Percentiles rank a stretch among this genome's conserved stretches.
Conservation (phyloP, 306 rosid species). For the Parietaria judaica region DNA sequence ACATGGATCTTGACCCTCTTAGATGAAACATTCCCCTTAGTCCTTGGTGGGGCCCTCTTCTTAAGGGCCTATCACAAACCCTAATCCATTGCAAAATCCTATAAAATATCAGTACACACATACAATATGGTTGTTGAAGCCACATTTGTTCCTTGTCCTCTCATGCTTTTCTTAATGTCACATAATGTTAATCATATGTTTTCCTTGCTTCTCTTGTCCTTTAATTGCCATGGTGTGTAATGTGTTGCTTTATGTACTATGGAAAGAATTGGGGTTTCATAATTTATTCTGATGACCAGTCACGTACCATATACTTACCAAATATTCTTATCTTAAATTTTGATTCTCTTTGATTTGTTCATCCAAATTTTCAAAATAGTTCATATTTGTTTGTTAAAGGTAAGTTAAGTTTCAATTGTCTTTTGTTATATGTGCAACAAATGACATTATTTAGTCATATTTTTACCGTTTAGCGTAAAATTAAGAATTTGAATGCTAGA, state of each 20-base stretch:
- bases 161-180: slow-evolving; percentile 18
- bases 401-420: no score
- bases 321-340: slow-evolving; percentile 9
- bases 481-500: no score
- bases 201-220: slow-evolving; percentile 19
- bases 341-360: neutral
- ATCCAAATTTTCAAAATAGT: no score
- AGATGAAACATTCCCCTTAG: slow-evolving; percentile 61
- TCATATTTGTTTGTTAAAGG: no score
- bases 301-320: neutral
- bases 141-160: slow-evolving; percentile 41
- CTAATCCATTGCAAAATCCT: slow-evolving; percentile 25
- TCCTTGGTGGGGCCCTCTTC: slow-evolving; percentile 44
- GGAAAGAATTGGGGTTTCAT: no score
- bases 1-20: slow-evolving; percentile 89
- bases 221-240: neutral
- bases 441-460: no score
- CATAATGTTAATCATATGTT: neutral
- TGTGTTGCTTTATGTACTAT: neutral
- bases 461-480: no score
- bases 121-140: slow-evolving; percentile 31
- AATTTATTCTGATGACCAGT: neutral
- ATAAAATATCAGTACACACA: slow-evolving; percentile 37
- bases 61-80: slow-evolving; percentile 19
- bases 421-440: no score